These are phyloP conservation scores for Aureobasidium sp. DNA, from an alignment of 2,329 filamentous ascomycete genomes.

Conservation along the genomic window DNA sequence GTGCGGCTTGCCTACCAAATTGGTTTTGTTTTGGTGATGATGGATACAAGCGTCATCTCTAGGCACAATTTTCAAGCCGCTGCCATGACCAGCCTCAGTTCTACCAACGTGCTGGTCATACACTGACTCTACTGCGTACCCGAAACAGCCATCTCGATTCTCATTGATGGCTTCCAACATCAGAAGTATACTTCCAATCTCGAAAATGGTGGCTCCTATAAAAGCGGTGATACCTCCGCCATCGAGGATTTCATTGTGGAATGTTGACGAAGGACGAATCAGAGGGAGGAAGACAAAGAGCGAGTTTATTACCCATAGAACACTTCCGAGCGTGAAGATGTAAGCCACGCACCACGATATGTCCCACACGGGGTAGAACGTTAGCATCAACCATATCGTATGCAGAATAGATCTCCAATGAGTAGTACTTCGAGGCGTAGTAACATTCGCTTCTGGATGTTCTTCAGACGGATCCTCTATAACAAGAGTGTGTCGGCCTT, in stretches of 20 bases:
- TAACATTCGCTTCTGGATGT: constrained; percentile 21
- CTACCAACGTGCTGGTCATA: constrained; percentile 14
- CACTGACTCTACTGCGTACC: constrained; percentile 55
- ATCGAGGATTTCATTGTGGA: constrained; percentile 45
- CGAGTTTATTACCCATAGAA: constrained; percentile 46
- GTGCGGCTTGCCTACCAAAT: constrained; percentile 24
- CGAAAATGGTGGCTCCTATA: constrained; percentile 62
- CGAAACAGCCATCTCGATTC: constrained; percentile 58
- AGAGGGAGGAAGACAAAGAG: constrained; percentile 60
- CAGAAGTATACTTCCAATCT: constrained; percentile 55
- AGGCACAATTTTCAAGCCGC: constrained; percentile 5
- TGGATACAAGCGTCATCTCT: constrained; percentile 26
- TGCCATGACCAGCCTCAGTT: neutral
- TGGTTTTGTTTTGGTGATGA: constrained; percentile 31
- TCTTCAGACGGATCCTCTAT: constrained; percentile 22
- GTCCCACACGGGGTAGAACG: constrained; percentile 49
- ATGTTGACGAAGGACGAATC: constrained; percentile 45
- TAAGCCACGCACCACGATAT: constrained; percentile 50
- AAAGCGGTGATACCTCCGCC: constrained; percentile 58
- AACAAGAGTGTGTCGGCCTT: constrained; percentile 35
- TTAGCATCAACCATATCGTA: constrained; percentile 44
- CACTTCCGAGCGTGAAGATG: constrained; percentile 46
- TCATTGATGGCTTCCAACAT: constrained; percentile 65
- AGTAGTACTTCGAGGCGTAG: constrained; percentile 31
- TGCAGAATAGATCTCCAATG: constrained; percentile 27